Conservation (phyloP, 208 protist genomes). For the Naegleria gruberi region DNA sequence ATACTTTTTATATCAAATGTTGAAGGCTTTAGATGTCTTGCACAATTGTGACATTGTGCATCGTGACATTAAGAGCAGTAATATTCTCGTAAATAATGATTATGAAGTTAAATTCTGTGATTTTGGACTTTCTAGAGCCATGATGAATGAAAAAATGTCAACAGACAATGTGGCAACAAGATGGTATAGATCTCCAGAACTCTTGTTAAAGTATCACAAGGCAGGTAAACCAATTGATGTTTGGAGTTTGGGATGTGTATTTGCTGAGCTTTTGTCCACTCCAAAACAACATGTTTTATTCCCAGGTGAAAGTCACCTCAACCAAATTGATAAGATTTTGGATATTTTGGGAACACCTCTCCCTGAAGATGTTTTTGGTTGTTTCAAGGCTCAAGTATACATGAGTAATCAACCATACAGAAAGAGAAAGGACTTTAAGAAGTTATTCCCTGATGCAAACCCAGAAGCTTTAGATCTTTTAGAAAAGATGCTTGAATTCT, state of each 20-base stretch:
- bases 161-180: conserved; percentile 21
- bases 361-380: background rate
- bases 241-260: conserved; percentile 70
- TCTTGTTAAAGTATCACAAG: conserved; percentile 18
- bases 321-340: conserved; percentile 61
- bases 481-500: background rate
- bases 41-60: conserved; percentile 31
- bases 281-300: conserved; percentile 46
- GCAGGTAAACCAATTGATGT: conserved; percentile 49
- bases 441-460: background rate
- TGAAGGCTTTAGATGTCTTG: conserved; percentile 21
- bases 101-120: conserved; percentile 28
- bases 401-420: background rate
- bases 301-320: conserved; percentile 54
- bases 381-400: background rate
- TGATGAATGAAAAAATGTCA: background rate
- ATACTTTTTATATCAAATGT: conserved; percentile 32
- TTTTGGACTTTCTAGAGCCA: conserved; percentile 9
- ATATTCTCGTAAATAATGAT: conserved; percentile 34
- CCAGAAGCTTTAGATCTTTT: conserved; percentile 1
- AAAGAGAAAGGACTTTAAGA: background rate
- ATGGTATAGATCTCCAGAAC: conserved; percentile 28
- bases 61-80: conserved; percentile 34
- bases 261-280: conserved; percentile 48
- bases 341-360: background rate